These are phyloP conservation scores for Syncephalastrum racemosum DNA, from an alignment of 371 early-diverging fungal genomes.

Conservation along the genomic window DNA sequence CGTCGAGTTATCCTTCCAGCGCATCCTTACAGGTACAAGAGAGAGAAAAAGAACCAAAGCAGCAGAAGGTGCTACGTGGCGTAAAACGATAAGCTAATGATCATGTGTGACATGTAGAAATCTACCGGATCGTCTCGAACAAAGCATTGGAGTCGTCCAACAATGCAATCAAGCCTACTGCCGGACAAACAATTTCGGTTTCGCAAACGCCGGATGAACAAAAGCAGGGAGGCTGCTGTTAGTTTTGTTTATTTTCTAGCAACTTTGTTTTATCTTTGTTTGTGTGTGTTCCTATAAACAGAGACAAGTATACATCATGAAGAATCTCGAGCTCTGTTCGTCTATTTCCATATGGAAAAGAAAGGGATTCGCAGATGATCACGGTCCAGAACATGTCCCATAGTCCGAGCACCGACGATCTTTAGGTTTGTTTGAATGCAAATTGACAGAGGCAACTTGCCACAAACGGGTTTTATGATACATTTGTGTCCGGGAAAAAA, in stretches of 20 bases:
- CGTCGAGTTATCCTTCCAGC: constrained; percentile 93
- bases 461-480: too few species aligned
- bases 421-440: too few species aligned
- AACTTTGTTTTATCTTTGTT: constrained; percentile 1
- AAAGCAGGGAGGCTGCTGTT: constrained; percentile 74
- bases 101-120: constrained; percentile 60
- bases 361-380: too few species aligned
- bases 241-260: constrained; percentile 2
- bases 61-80: background rate
- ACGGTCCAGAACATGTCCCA: too few species aligned
- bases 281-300: constrained; percentile 2
- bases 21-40: constrained; percentile 86
- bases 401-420: too few species aligned
- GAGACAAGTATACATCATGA: too few species aligned
- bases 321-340: too few species aligned
- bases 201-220: constrained; percentile 67
- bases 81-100: too few species aligned
- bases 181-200: constrained; percentile 78
- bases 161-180: constrained; percentile 72
- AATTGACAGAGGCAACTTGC: too few species aligned
- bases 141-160: constrained; percentile 82
- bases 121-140: constrained; percentile 91
- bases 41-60: background rate
- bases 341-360: too few species aligned
- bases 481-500: too few species aligned